These are phyloP conservation scores for Colletotrichum tofieldiae DNA, from an alignment of 2,329 filamentous ascomycete genomes.

Conservation along the genomic window DNA sequence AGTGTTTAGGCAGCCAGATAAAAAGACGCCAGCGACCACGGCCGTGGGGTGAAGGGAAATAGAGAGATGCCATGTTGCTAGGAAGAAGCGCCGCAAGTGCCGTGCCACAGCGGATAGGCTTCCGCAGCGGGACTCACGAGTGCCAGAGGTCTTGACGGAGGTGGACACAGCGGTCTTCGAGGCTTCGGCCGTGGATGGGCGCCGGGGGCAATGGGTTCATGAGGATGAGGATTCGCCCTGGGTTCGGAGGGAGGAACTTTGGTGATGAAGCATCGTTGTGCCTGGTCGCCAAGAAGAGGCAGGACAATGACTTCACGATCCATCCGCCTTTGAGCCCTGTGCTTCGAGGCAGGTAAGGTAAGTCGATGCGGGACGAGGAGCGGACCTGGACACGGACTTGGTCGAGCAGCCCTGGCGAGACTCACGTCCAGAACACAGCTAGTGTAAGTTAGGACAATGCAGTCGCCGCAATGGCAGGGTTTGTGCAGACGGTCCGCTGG, in stretches of 20 bases:
- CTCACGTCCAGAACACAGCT: neutral
- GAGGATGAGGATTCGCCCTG: neutral
- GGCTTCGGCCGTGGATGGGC: neutral
- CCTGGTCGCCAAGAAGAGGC: neutral
- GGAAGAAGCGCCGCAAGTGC: neutral
- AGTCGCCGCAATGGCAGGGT: neutral
- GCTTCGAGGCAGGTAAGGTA: neutral
- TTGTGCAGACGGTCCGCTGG: constrained; percentile 5
- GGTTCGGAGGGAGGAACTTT: neutral
- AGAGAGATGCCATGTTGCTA: neutral
- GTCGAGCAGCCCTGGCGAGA: neutral
- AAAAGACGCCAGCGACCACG: constrained; percentile 25
- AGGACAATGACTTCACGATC: constrained; percentile 1
- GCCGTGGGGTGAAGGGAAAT: neutral
- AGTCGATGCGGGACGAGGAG: neutral
- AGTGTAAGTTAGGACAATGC: neutral
- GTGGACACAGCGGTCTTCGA: neutral
- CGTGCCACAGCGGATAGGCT: constrained; percentile 9
- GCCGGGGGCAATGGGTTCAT: neutral
- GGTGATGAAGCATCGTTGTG: neutral
- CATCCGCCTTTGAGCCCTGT: no score
- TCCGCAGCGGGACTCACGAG: neutral
- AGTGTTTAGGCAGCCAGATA: constrained; percentile 41
- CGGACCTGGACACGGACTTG: neutral
- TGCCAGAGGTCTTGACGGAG: neutral